phyloP scores from a whole-genome alignment of 2,329 filamentous ascomycete species.

The Sarocladium brachiariae region DNA sequence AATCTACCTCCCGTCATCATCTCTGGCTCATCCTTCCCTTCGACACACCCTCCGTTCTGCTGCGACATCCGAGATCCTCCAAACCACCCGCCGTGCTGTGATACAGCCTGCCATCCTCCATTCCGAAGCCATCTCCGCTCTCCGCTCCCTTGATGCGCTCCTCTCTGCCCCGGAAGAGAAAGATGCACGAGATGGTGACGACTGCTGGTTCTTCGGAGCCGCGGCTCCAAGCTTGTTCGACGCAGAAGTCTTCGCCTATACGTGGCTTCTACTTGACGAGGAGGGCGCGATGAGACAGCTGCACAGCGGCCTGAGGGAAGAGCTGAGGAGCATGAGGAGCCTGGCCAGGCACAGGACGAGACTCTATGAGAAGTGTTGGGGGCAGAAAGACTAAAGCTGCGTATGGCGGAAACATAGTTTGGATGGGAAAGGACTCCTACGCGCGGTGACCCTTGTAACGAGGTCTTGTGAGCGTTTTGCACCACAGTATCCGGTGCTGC shows the following conservation, averaged over 20 bases:
- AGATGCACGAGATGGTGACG: conserved; percentile 5
- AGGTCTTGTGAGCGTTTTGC: no score
- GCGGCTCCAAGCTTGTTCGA: conserved; percentile 68
- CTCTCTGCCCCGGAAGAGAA: conserved; percentile 23
- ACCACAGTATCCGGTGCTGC: no score
- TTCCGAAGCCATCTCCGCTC: conserved; percentile 34
- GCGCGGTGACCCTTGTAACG: no score
- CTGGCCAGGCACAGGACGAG: conserved; percentile 45
- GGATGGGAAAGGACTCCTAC: no score
- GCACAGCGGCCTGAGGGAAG: conserved; percentile 49
- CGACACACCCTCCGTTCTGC: conserved; percentile 62
- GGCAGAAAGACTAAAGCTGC: no score
- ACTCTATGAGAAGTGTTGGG: conserved; percentile 28
- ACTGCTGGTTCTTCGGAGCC: conserved; percentile 43
- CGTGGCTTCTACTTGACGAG: conserved; percentile 67
- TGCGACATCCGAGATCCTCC: conserved; percentile 67
- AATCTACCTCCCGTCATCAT: conserved; percentile 66
- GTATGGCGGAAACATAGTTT: no score
- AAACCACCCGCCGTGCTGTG: conserved; percentile 39
- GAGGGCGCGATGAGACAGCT: conserved; percentile 24
- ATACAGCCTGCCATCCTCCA: conserved; percentile 31
- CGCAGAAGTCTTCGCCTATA: conserved; percentile 85
- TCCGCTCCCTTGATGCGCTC: conserved; percentile 38
- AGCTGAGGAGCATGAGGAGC: conserved; percentile 50
- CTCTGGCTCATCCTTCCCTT: conserved; percentile 57